Conservation (phyloP, 2,329 filamentous ascomycete species). For the Phaeophleospora eucalypticola region DNA sequence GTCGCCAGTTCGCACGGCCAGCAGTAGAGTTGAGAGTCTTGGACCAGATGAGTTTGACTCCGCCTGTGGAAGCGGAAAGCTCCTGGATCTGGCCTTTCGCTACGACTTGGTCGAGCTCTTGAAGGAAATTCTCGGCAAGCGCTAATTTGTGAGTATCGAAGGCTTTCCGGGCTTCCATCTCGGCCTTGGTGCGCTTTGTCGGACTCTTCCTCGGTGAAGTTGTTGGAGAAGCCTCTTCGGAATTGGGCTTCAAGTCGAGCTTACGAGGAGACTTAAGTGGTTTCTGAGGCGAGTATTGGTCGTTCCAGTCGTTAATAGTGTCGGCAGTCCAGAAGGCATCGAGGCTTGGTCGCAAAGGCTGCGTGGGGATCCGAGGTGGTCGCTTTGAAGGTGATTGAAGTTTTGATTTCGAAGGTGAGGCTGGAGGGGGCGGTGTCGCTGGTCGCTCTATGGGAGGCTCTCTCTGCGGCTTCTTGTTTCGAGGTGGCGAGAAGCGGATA, state of each 20-base stretch:
- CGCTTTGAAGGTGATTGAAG: conserved; percentile 49
- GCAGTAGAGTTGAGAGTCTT: conserved; percentile 78
- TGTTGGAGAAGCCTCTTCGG: conserved; percentile 26
- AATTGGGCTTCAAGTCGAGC: conserved; percentile 23
- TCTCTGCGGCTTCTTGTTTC: conserved; percentile 16
- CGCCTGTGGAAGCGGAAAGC: conserved; percentile 62
- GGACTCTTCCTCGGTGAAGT: conserved; percentile 39
- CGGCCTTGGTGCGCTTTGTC: conserved; percentile 29
- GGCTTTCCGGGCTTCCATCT: conserved; percentile 48
- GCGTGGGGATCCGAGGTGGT: conserved; percentile 47
- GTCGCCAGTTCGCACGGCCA: conserved; percentile 54
- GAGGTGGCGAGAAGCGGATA: conserved; percentile 25
- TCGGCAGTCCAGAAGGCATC: conserved; percentile 60
- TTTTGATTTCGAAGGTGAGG: conserved; percentile 40
- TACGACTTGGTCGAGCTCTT: conserved; percentile 64
- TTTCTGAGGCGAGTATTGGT: conserved; percentile 55
- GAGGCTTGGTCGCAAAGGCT: conserved; percentile 51
- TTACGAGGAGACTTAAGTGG: conserved; percentile 37
- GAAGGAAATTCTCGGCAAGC: conserved; percentile 61
- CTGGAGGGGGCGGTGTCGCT: conserved; percentile 38
- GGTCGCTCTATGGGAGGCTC: conserved; percentile 15
- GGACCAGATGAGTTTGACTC: conserved; percentile 68
- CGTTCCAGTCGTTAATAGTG: conserved; percentile 60
- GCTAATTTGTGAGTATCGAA: conserved; percentile 62
- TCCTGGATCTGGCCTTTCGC: conserved; percentile 56